Percentiles rank a stretch among this genome's conserved stretches.
Conservation (phyloP, 441 rosid species). For the Macaranga tanarius region DNA sequence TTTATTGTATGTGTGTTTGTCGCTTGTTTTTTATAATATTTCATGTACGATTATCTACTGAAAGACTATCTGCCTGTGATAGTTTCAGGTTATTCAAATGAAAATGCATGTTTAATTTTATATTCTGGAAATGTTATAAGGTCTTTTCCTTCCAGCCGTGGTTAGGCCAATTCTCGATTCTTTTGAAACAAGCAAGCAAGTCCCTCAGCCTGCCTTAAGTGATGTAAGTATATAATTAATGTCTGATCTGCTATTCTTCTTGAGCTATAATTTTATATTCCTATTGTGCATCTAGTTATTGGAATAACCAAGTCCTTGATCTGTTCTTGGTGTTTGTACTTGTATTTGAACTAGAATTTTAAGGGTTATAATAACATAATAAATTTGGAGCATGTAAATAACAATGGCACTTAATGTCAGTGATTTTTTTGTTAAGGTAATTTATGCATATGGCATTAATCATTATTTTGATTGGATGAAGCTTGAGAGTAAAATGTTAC, state of each 20-base stretch:
- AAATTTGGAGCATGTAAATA: neutral
- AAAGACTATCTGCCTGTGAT: too few species aligned
- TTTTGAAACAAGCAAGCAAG: conserved; percentile 74
- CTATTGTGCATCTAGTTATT: too few species aligned
- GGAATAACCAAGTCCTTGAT: too few species aligned
- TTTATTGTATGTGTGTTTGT: too few species aligned
- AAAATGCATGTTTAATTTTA: neutral
- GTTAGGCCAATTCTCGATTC: conserved; percentile 93
- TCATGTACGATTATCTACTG: too few species aligned
- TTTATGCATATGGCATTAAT: neutral
- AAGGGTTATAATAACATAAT: too few species aligned
- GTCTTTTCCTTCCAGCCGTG: conserved; percentile 93
- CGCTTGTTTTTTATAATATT: too few species aligned
- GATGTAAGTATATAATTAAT: conserved; percentile 52
- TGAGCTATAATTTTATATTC: neutral
- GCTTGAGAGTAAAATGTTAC: neutral
- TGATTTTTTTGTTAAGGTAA: neutral
- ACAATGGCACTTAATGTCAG: neutral
- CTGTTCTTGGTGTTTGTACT: too few species aligned
- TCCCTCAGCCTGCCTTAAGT: conserved; percentile 63
- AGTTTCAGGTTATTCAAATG: too few species aligned
- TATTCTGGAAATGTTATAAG: conserved; percentile 37
- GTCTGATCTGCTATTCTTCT: neutral
- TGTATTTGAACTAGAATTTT: too few species aligned
- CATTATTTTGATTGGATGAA: neutral